Conservation (phyloP, 208 protist species). For the Leishmania lainsoni region DNA sequence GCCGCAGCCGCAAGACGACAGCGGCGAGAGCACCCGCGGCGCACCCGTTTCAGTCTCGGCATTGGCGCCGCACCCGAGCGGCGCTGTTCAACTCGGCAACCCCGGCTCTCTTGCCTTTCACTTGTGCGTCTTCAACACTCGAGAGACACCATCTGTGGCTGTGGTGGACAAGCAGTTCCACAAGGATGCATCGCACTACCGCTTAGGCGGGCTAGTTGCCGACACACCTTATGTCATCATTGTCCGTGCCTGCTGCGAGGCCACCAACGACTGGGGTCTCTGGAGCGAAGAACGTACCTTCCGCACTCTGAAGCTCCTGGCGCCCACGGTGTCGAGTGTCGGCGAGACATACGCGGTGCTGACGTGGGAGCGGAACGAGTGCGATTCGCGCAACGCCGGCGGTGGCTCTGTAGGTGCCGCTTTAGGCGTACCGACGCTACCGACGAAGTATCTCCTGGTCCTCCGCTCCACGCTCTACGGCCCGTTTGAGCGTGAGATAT, state of each 20-base stretch:
- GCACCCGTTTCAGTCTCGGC: background rate
- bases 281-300: constrained; percentile 85
- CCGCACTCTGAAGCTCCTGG: constrained; percentile 63
- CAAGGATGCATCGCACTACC: constrained; percentile 61
- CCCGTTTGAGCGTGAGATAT: constrained; percentile 33
- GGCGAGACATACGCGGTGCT: constrained; percentile 85
- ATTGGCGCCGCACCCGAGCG: background rate
- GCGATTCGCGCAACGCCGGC: constrained; percentile 23
- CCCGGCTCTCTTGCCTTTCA: constrained; percentile 79
- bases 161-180: constrained; percentile 90
- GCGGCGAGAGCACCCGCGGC: background rate
- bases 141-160: constrained; percentile 71
- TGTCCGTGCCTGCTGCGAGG: constrained; percentile 72
- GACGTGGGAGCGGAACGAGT: constrained; percentile 65
- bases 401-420: constrained; percentile 2
- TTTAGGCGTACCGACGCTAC: constrained; percentile 12
- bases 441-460: constrained; percentile 42
- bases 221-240: constrained; percentile 85
- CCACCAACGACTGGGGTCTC: constrained; percentile 74
- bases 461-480: constrained; percentile 27
- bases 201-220: constrained; percentile 49
- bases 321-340: constrained; percentile 45
- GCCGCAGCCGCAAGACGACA: background rate
- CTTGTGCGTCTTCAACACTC: constrained; percentile 77
- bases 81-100: constrained; percentile 55